Evolutionary conservation across 495 filamentous ascomycete species (phyloP).

Genomic region (Aspergillus sparsus): DNA sequence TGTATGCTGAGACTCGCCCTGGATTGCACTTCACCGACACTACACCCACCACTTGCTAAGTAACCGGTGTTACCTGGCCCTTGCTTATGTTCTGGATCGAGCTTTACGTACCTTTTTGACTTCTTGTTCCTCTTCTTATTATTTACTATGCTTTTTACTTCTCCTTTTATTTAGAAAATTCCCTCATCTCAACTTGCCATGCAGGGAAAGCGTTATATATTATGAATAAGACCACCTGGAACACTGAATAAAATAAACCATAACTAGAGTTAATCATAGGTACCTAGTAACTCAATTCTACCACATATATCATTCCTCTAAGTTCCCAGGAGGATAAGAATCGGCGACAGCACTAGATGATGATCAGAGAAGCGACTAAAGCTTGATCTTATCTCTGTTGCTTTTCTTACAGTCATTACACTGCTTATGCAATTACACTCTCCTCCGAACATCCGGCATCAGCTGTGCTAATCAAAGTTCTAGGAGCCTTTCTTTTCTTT

Average conservation of each 20-base stretch:
- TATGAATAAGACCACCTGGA: no score
- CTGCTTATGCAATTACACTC: background rate
- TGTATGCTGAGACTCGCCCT: no score
- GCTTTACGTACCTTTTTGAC: background rate
- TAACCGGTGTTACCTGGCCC: background rate
- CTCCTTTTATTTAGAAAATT: no score
- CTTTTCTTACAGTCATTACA: background rate
- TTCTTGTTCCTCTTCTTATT: background rate
- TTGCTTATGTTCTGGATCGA: background rate
- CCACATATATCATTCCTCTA: no score
- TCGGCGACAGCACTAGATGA: no score
- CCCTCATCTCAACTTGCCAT: no score
- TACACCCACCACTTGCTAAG: background rate
- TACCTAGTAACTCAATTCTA: no score
- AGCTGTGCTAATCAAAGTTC: conserved; percentile 10
- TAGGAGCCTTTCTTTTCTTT: background rate
- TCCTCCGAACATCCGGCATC: background rate
- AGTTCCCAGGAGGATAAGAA: no score
- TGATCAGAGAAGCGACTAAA: background rate
- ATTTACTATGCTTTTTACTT: background rate
- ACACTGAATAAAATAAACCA: no score
- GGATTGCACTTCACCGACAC: no score
- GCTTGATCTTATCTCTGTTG: conserved; percentile 2
- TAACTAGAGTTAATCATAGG: no score
- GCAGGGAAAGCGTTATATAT: no score